A percentile compares a stretch with the other conserved stretches of the same genome.
phyloP scores from a whole-genome alignment of 1,139 yeast genomes.

The Yamadazyma diddensiae region DNA sequence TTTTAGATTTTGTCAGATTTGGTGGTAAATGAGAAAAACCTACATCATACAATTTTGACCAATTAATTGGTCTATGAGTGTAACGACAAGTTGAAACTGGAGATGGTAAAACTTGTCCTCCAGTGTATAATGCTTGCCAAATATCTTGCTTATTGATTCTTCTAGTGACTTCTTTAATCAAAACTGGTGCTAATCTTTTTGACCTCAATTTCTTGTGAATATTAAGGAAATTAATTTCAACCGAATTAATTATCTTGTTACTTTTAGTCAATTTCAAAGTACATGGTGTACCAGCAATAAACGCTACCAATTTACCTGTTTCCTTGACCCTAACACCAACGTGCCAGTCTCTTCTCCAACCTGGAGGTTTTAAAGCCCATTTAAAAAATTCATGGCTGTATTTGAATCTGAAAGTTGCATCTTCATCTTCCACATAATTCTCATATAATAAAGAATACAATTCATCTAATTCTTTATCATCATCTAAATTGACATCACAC shows the following conservation, averaged over 20 bases:
- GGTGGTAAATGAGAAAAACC: slow-evolving; percentile 83
- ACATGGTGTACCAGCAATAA: slow-evolving; percentile 88
- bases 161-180: slow-evolving; percentile 92
- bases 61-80: slow-evolving; percentile 89
- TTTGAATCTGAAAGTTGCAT: slow-evolving; percentile 87
- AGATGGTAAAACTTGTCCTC: slow-evolving; percentile 86
- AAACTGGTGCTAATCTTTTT: slow-evolving; percentile 91
- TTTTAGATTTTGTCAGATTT: slow-evolving; percentile 71
- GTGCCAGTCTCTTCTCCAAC: slow-evolving; percentile 87
- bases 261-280: slow-evolving; percentile 58
- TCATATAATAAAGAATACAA: slow-evolving; percentile 78
- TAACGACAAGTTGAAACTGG: slow-evolving; percentile 92
- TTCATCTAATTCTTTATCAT: slow-evolving; percentile 59
- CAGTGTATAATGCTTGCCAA: slow-evolving; percentile 97
- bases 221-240: slow-evolving; percentile 90
- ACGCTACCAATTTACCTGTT: slow-evolving; percentile 79
- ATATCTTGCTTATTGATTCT: slow-evolving; percentile 79
- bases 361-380: slow-evolving; percentile 96
- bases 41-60: slow-evolving; percentile 86
- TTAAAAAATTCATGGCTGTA: slow-evolving; percentile 79
- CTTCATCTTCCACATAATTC: slow-evolving; percentile 92
- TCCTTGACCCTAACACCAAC: slow-evolving; percentile 86
- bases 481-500: slow-evolving; percentile 72
- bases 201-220: slow-evolving; percentile 91
- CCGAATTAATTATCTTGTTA: slow-evolving; percentile 53